Base-by-base conservation (phyloP, 2,329 filamentous ascomycete species). In the Didymellaceae sp. region DNA sequence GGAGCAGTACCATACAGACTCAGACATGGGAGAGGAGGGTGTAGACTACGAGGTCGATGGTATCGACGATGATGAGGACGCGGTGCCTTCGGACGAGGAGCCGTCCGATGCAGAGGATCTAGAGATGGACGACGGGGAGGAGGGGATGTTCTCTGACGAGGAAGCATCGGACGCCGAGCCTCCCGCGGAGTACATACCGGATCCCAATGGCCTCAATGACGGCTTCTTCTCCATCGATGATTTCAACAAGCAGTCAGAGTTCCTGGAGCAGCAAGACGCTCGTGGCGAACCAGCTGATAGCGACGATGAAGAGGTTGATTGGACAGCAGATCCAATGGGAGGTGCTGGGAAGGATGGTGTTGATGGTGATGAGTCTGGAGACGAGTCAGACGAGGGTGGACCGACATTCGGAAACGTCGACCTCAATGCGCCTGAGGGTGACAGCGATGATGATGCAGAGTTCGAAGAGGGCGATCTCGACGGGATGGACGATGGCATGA, bases 181-280 rank as follows among this genome's bases (percentile, higher is more conserved):
- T 4, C 72, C 75, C 1, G 81, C 82, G 39, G 82, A 83, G 30
- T 87, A 87, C 52, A 77, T 85, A 7, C 80, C 86, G 61, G 91
- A 97, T 66, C 86, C 86, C 4, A 82, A 94, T 67, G 91, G 91
- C 6, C 83, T 99, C 24, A 97, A 99, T 66, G 94, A 99, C 68
- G 93, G 91, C 5, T 99, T 99, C 77, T 99, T 99, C 77, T 96
- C 91, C 13, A 93, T 99, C 64, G 92, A 97, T 65, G 86, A 95
- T 52, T 99, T 99, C 82, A 99, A 99, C 79, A 90, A 88, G 70
- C 90, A 95, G 69, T 90, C 91, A 2, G 90, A 96, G 65, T 88
- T 88, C 68, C 86, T 97, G 39, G 94, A 99, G 73, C 86, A 90
- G 58, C 88, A 91, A 72, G 93, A 97, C 71, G 83, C 84, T 21